Base-by-base conservation (phyloP, 129 eudicot genomes). In the Helichrysum umbraculigerum region DNA sequence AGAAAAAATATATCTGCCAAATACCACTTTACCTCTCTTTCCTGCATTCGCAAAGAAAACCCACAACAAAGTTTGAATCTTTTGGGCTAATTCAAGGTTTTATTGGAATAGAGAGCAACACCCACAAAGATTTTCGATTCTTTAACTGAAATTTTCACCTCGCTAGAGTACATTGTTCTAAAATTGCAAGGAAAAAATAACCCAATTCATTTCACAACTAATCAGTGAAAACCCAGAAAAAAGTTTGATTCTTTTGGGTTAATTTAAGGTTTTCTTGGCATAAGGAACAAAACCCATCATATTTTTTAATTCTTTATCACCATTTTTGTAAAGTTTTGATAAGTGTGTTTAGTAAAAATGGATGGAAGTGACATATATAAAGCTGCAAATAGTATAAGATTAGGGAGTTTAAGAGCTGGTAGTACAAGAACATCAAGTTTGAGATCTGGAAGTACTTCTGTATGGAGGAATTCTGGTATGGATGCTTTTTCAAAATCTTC, bases 401-500 rank as follows among this genome's bases (percentile, higher is more conserved):
- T 77, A 71, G 81, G 78, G 60, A 82, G 85, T 64, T 34, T 82
- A 71, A 76, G 85, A 82, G 77, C 78, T 39, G 69, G 54, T 69
- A 76, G 82, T 71, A 42, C 77, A 14, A 54, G 79, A 50, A 41
- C 21, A 44, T 3, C 74, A 32, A 91, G 95, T 52, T 72, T 90
- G 57, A 84, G 93, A 81, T 44, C 77, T 28, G 85, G 75, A 7
- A 79, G 89, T 80, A 73, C 90, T 32, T 81, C 91, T 11, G 41
- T 82, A 73, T 89, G 96, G 92, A 85, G 92, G 72, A 83, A 74
- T 60, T 75, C 78, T 19, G 83, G 87, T 7, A 60, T 76, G 61
- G 95, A 88, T 21, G 91, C 74, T 33, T 92, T 89, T 32, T 87
- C 96, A 0, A 76, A 76, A 30, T 87, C 96, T 1, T 54, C 83